Conservation (phyloP, 192 early-diverging fungal genomes). For the Obelidium mucronatum region DNA sequence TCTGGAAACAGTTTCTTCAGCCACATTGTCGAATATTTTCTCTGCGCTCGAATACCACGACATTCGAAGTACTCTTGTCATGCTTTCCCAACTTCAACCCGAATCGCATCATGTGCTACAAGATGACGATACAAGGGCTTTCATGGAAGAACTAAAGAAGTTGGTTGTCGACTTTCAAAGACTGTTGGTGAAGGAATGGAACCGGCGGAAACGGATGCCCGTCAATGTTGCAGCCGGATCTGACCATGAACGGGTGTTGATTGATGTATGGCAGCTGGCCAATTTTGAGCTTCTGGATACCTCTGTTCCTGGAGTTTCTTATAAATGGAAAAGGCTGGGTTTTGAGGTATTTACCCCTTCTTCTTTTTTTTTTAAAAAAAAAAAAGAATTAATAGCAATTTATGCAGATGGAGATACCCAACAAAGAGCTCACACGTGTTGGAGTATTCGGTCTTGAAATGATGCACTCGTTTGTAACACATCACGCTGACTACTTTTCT, state of each 20-base stretch:
- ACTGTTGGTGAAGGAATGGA: slow-evolving; percentile 62
- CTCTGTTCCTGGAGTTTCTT: slow-evolving; percentile 14
- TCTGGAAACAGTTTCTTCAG: slow-evolving; percentile 43
- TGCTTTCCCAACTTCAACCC: too few species aligned
- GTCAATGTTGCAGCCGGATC: slow-evolving; percentile 44
- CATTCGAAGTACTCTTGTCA: background rate
- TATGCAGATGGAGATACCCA: slow-evolving; percentile 60
- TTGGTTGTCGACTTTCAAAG: slow-evolving; percentile 73
- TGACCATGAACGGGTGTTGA: slow-evolving; percentile 56
- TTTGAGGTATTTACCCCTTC: slow-evolving; percentile 60
- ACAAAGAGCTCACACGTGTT: slow-evolving; percentile 65
- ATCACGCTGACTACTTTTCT: slow-evolving; percentile 51
- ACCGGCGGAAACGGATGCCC: slow-evolving; percentile 54
- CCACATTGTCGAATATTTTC: background rate
- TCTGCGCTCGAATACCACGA: background rate
- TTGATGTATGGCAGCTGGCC: slow-evolving; percentile 64
- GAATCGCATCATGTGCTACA: too few species aligned
- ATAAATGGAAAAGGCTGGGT: slow-evolving; percentile 70
- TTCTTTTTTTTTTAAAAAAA: background rate
- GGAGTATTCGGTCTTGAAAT: slow-evolving; percentile 72
- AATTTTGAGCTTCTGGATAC: slow-evolving; percentile 47
- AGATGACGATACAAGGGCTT: background rate
- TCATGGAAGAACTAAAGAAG: slow-evolving; percentile 65
- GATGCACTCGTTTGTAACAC: slow-evolving; percentile 62
- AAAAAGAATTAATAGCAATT: slow-evolving; percentile 1